A percentile compares a stretch with the other conserved stretches of the same genome.
These are phyloP conservation scores for Pseudogymnoascus sp. DNA, from an alignment of 2,329 filamentous ascomycete species.

Conservation along the genomic window DNA sequence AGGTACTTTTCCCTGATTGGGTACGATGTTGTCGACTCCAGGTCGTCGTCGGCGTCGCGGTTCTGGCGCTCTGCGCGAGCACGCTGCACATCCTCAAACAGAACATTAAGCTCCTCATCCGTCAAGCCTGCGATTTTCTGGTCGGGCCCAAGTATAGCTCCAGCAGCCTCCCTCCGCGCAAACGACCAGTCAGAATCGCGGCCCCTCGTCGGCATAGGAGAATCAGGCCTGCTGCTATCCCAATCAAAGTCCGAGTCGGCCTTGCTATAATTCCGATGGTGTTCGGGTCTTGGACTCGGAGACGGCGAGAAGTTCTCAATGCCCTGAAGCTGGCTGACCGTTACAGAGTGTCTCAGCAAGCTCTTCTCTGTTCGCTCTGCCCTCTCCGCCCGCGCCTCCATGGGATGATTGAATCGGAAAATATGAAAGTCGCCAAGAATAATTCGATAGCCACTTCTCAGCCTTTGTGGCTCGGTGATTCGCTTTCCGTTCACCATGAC, in stretches of 20 bases:
- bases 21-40: constrained; percentile 83
- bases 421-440: constrained; percentile 98
- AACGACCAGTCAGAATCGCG: constrained; percentile 93
- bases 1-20: constrained; percentile 89
- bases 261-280: constrained; percentile 76
- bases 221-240: constrained; percentile 69
- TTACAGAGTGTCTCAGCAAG: constrained; percentile 75
- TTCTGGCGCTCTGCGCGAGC: constrained; percentile 71
- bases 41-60: constrained; percentile 80
- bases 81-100: constrained; percentile 90
- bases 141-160: constrained; percentile 80
- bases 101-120: constrained; percentile 86
- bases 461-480: constrained; percentile 74
- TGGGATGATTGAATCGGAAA: constrained; percentile 95
- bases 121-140: constrained; percentile 85
- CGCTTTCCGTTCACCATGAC: constrained; percentile 97
- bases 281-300: constrained; percentile 54
- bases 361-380: constrained; percentile 63
- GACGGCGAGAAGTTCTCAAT: constrained; percentile 53
- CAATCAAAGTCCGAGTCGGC: constrained; percentile 66
- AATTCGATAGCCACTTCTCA: constrained; percentile 88
- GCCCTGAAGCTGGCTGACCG: constrained; percentile 44
- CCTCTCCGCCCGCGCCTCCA: constrained; percentile 88
- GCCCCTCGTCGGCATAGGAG: constrained; percentile 64
- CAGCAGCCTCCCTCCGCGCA: constrained; percentile 86